phyloP scores from a whole-genome alignment of 345 rosid species.

The Rubroshorea leprosula region DNA sequence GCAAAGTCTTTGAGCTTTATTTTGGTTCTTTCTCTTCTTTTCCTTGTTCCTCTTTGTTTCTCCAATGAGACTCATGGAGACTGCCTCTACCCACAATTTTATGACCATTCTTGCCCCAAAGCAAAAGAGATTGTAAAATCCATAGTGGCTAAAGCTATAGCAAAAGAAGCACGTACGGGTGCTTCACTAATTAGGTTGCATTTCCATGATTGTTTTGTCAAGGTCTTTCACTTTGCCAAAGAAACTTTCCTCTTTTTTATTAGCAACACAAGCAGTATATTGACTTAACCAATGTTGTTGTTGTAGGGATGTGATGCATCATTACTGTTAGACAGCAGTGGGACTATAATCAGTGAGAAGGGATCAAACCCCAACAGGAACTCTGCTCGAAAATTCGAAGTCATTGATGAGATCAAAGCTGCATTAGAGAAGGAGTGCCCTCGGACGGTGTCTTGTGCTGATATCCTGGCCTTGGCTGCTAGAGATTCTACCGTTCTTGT shows the following conservation, averaged over 20 bases:
- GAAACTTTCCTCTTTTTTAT: too few relatives aligned
- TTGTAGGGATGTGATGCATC: conserved; percentile 92
- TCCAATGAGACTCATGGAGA: conserved; percentile 27
- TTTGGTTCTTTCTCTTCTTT: conserved; percentile 38
- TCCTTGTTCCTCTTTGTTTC: conserved; percentile 41
- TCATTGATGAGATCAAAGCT: conserved; percentile 67
- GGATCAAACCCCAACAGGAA: conserved; percentile 61
- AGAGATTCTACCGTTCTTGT: conserved; percentile 91
- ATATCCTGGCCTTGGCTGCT: conserved; percentile 66
- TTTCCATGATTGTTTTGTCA: conserved; percentile 89
- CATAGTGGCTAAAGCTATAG: conserved; percentile 53
- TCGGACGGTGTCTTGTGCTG: conserved; percentile 80
- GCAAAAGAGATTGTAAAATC: conserved; percentile 47
- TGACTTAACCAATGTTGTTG: conserved; percentile 3
- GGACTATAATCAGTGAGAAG: conserved; percentile 63
- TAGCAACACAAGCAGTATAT: too few relatives aligned
- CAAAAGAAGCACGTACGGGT: conserved; percentile 65
- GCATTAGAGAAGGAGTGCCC: conserved; percentile 78
- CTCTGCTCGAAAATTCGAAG: conserved; percentile 83
- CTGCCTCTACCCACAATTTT: conserved; percentile 48
- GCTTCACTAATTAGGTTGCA: conserved; percentile 77
- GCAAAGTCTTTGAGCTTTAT: conserved; percentile 28
- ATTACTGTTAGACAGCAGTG: conserved; percentile 59
- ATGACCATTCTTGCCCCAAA: conserved; percentile 62
- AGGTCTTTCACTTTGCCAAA: conserved; percentile 33